Evolutionary conservation across 2,329 filamentous ascomycete genomes (phyloP), one percentile per base, ranked within the genome.

Genomic region (Sphaerulina vaccinii): DNA sequence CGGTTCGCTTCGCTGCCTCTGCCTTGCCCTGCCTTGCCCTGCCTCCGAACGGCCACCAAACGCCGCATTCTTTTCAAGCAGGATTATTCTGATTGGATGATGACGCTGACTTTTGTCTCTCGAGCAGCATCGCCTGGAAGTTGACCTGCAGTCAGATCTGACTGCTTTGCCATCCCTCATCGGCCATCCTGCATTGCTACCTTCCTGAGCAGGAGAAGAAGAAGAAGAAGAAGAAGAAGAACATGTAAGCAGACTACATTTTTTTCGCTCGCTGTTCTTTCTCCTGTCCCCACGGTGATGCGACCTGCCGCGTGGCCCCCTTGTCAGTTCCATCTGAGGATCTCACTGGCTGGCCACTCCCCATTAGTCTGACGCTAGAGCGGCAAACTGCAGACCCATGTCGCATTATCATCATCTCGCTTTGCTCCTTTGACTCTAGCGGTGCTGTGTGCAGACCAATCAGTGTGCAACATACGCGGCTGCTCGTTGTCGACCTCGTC

Each of bases 401-500:
- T 29, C 27, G 27, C 44, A 18, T 35, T n/a, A 42, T 49, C 46
- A 42, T 49, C 33, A 51, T 51, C 19, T 51, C 48, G 39, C 48
- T 51, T 42, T 37, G 48, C 35, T 36, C 29, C n/a, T 37, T 29
- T 24, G 39, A 9, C 48, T 35, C 40, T 44, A 35, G 36, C 32
- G 39, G 13, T n/a, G 5, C 39, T 24, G 19, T 5, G 32, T 32
- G 33, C 39, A 6, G 39, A 8, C 39, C 48, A 49, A 49, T 49
- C 24, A 42, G 11, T 7, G 15, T 18, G 27, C 4, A 9, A 18
- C 15, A 32, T 18, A 15, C n/a, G 27, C 46, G 46, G 48, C 39
- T 33, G 47, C 27, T 19, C 24, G 38, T 10, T 39, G 36, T 18
- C 11, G 36, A 6, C 36, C 15, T 39, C 16, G 36, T 22, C 36